Percentiles rank a stretch among this genome's conserved stretches.
Conservation (phyloP, 2,329 filamentous ascomycete genomes). For the Didymella sp. region DNA sequence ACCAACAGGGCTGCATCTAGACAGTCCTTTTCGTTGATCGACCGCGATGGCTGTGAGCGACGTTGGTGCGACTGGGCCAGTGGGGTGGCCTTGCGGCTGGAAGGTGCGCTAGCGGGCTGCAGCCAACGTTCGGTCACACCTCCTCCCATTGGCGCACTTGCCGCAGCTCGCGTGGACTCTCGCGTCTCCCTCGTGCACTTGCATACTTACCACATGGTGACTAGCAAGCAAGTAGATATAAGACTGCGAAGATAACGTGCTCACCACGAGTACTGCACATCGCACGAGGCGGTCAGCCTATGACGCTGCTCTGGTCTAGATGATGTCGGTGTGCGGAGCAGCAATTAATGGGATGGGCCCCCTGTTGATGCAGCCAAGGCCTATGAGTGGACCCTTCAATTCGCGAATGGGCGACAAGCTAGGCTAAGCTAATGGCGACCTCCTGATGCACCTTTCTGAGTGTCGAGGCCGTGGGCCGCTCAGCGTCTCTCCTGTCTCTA, state of each 20-base stretch:
- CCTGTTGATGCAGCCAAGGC: constrained; percentile 18
- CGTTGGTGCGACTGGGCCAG: constrained; percentile 11
- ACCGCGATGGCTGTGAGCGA: constrained; percentile 13
- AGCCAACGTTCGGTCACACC: constrained; percentile 10
- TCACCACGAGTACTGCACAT: constrained; percentile 15
- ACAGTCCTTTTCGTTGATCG: constrained; percentile 3
- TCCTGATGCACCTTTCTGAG: constrained; percentile 24
- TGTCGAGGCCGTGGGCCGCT: constrained; percentile 16
- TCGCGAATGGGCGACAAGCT: constrained; percentile 20
- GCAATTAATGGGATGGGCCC: constrained; percentile 17
- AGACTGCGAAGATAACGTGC: constrained; percentile 8
- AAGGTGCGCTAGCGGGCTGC: constrained; percentile 13
- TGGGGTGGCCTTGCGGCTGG: constrained; percentile 10
- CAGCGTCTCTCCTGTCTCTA: constrained; percentile 17
- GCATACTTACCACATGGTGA: constrained; percentile 2
- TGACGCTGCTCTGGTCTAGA: constrained; percentile 10
- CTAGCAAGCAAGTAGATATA: constrained; percentile 4
- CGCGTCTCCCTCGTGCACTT: constrained; percentile 13
- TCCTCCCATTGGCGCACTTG: constrained; percentile 11
- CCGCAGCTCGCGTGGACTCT: constrained; percentile 6
- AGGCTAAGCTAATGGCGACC: constrained; percentile 22
- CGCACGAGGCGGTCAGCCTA: constrained; percentile 12
- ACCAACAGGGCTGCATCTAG: neutral
- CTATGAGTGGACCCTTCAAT: constrained; percentile 22
- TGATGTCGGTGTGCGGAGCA: constrained; percentile 23